Base-by-base conservation (phyloP, 2,329 filamentous ascomycete species). In the Aphanoascus verrucosus region DNA sequence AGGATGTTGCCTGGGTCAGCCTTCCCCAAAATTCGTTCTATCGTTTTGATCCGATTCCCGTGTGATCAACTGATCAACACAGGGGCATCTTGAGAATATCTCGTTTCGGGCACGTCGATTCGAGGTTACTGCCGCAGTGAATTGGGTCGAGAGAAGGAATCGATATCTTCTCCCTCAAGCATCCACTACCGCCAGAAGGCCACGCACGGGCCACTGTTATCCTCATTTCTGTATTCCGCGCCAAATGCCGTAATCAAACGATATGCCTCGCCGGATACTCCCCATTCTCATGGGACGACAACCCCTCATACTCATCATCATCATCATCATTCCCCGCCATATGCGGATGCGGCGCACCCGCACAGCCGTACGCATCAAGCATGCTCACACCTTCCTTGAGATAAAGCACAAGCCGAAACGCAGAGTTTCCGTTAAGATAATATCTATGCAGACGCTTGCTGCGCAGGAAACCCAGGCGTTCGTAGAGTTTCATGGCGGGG, bases 401-500 rank as follows among this genome's bases (percentile, higher is more conserved):
- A 58, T 90, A 84, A 37, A 98, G 70, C 5, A 97, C 83, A 49
- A 98, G 74, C 41, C 93, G 79, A 67, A 93, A 98, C 1, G 93
- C 93, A 53, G 89, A 94, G 66, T 88, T 98, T 9, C 93, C 93
- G 65, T 97, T 98, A 40, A 98, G 74, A 63, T 98, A 98, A 66
- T 98, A 98, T 42, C 93, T 79, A 69, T 97, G 90, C 51, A 98
- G 72, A 56, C 89, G 86, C 71, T 98, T 98, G 56, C 88, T 94
- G 49, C 91, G 78, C 19, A 97, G 70, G 64, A 98, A 98, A 0
- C 93, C 93, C 6, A 98, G 76, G 0, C 89, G 78, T 69, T 98
- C 91, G 69, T 98, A 98, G 8, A 98, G 74, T 59, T 88, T 86
- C 74, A 97, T 88, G 17, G 90, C 93, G 0, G 89, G 84, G 0